These are phyloP conservation scores for Besnoitia besnoiti DNA, from an alignment of 169 alveolate species.

Conservation along the genomic window DNA sequence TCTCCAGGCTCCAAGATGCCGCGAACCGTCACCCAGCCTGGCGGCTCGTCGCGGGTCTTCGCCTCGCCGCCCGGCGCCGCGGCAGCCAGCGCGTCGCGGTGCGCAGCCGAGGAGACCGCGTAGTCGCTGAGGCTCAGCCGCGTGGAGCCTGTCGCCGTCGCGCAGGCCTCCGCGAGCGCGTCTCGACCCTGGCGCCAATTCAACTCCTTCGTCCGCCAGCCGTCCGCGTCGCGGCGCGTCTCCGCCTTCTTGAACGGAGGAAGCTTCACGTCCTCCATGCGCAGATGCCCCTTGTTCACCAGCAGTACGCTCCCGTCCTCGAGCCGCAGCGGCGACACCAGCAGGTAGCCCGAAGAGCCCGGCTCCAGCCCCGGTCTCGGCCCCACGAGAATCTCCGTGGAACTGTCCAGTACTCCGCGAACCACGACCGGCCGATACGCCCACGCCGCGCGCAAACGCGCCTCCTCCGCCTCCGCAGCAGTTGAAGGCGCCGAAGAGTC, in stretches of 20 bases:
- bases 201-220: not conserved
- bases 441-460: conserved; percentile 62
- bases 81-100: not conserved
- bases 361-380: conserved; percentile 78
- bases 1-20: conserved; percentile 85
- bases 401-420: conserved; percentile 84
- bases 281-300: conserved; percentile 84
- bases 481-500: conserved; percentile 72
- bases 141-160: too few relatives aligned
- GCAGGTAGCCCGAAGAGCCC: conserved; percentile 76
- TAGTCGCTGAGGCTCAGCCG: conserved; percentile 2
- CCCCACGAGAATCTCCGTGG: conserved; percentile 80
- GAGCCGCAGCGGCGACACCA: conserved; percentile 83
- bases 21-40: conserved; percentile 84
- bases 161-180: not conserved
- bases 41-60: conserved; percentile 71
- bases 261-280: conserved; percentile 62
- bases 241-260: conserved; percentile 52
- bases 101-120: not conserved
- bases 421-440: conserved; percentile 68
- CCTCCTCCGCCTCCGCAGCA: not conserved
- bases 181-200: not conserved
- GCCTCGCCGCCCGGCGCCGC: not conserved
- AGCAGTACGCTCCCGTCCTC: conserved; percentile 80
- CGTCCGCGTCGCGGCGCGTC: conserved; percentile 38